These are phyloP conservation scores for Hibiscus syriacus DNA, from an alignment of 345 rosid species.

Conservation along the genomic window DNA sequence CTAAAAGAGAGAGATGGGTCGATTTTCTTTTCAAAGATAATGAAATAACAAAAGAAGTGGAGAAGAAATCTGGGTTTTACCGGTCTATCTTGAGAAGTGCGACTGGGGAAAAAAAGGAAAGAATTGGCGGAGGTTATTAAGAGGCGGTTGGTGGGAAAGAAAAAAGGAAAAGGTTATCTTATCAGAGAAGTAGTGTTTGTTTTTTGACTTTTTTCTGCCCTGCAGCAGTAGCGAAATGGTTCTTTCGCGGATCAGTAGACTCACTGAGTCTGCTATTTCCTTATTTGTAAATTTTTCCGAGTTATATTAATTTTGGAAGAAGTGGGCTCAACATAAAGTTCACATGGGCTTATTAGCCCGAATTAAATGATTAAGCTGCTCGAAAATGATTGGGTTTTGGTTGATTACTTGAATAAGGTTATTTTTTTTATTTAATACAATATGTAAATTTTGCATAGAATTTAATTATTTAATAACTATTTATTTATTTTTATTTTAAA, in stretches of 20 bases:
- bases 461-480: too few species aligned
- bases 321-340: neutral
- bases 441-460: too few species aligned
- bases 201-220: constrained; percentile 7
- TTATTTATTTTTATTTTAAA: too few species aligned
- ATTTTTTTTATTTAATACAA: too few species aligned
- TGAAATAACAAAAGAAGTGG: neutral
- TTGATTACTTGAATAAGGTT: too few species aligned
- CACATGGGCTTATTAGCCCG: neutral
- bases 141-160: neutral
- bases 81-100: neutral
- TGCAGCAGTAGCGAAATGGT: neutral
- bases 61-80: neutral
- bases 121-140: too few species aligned
- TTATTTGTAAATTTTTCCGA: too few species aligned
- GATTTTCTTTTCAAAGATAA: neutral
- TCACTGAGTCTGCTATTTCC: too few species aligned
- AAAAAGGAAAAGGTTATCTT: neutral
- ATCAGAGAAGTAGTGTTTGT: neutral
- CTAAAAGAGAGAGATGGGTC: neutral
- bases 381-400: neutral
- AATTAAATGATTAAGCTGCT: neutral
- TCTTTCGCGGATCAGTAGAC: neutral
- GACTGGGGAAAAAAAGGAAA: neutral
- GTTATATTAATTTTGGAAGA: neutral